Evolutionary conservation across 257 asterid genomes (phyloP).

Genomic region (Ajuga chamaepitys): DNA sequence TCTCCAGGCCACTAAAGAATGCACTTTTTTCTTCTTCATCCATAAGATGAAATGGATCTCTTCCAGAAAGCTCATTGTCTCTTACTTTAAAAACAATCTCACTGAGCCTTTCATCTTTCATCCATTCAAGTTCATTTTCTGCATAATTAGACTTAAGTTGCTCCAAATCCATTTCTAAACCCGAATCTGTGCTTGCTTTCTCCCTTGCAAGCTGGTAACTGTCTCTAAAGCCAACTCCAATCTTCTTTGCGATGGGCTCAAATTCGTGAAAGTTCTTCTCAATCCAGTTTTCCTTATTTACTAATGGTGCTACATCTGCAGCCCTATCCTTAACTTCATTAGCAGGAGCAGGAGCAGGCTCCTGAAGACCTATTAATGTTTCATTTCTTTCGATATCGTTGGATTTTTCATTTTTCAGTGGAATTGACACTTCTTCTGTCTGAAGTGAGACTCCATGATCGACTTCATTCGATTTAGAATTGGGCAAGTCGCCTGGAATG

Average conservation of each 20-base stretch:
- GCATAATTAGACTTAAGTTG: slow-evolving; percentile 40
- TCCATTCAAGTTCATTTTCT: slow-evolving; percentile 77
- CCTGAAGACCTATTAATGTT: slow-evolving; percentile 14
- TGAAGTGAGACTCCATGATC: slow-evolving; percentile 11
- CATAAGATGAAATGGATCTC: slow-evolving; percentile 84
- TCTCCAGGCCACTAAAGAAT: slow-evolving; percentile 84
- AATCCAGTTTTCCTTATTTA: slow-evolving; percentile 55
- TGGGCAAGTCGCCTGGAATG: slow-evolving; percentile 10
- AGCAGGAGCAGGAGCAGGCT: slow-evolving; percentile 21
- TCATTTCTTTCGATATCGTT: slow-evolving; percentile 18
- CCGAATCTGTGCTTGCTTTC: slow-evolving; percentile 43
- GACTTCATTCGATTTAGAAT: slow-evolving; percentile 16
- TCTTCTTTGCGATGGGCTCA: slow-evolving; percentile 68
- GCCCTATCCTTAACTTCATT: slow-evolving; percentile 23
- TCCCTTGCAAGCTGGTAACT: slow-evolving; percentile 64
- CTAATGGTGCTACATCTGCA: slow-evolving; percentile 26
- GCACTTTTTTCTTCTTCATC: slow-evolving; percentile 56
- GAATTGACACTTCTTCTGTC: slow-evolving; percentile 14
- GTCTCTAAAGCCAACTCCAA: slow-evolving; percentile 64
- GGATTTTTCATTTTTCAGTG: neutral
- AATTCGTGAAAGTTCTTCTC: slow-evolving; percentile 76
- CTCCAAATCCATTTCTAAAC: slow-evolving; percentile 29
- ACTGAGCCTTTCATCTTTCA: slow-evolving; percentile 81
- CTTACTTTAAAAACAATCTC: slow-evolving; percentile 87
- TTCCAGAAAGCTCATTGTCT: slow-evolving; percentile 91